A percentile compares a stretch with the other conserved stretches of the same genome.
Evolutionary conservation across 495 filamentous ascomycete species (phyloP).

Genomic region (Podospora appendiculata): DNA sequence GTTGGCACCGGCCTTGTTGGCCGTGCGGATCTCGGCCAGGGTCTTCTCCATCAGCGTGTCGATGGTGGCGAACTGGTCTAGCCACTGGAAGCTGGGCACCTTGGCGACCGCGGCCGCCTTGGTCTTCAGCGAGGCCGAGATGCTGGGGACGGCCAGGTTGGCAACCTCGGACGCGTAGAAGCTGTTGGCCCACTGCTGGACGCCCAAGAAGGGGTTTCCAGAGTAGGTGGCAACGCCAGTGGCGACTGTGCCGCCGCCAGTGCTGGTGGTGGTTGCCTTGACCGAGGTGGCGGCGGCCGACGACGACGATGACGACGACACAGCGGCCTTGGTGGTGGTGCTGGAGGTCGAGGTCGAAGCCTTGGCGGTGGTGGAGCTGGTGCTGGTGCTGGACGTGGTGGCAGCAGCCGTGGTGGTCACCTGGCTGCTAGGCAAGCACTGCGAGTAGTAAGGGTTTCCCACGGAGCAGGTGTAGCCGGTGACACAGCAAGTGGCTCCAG

Average conservation of each 20-base stretch:
- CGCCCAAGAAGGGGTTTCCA: constrained; percentile 47
- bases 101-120: constrained; percentile 51
- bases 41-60: constrained; percentile 45
- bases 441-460: constrained; percentile 40
- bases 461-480: constrained; percentile 35
- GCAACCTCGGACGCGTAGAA: constrained; percentile 52
- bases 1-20: constrained; percentile 46
- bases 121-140: constrained; percentile 29
- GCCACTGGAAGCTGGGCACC: constrained; percentile 66
- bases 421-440: constrained; percentile 32
- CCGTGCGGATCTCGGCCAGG: constrained; percentile 46
- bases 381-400: constrained; percentile 9
- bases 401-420: constrained; percentile 12
- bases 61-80: constrained; percentile 53
- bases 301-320: constrained; percentile 2
- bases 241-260: background rate
- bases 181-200: constrained; percentile 48
- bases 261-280: background rate
- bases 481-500: constrained; percentile 40
- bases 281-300: background rate
- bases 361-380: constrained; percentile 3
- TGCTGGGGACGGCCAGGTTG: constrained; percentile 41
- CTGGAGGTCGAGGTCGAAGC: constrained; percentile 1
- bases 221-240: constrained; percentile 20
- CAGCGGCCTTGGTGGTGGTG: constrained; percentile 2